Evolutionary conservation across 2,329 filamentous ascomycete species (phyloP).

Genomic region (Myriosclerotinia duriaeana): DNA sequence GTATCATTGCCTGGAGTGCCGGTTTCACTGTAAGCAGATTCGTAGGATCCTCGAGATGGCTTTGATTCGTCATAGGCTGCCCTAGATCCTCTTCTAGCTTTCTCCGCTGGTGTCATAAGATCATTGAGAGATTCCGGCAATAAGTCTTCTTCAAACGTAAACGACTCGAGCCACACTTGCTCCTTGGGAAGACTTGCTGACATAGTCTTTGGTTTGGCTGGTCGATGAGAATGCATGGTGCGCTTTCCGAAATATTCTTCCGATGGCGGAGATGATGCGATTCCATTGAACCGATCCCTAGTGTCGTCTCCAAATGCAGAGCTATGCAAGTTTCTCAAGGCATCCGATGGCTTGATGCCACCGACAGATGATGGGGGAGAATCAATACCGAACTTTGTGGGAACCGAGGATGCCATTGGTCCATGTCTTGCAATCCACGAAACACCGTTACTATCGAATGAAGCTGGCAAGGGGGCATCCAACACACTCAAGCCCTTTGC

Average conservation of each 20-base stretch:
- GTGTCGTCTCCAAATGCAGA: conserved; percentile 62
- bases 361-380: conserved; percentile 75
- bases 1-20: conserved; percentile 46
- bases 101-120: conserved; percentile 65
- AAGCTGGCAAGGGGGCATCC: conserved; percentile 88
- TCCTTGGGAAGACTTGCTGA: conserved; percentile 67
- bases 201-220: conserved; percentile 66
- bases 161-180: conserved; percentile 62
- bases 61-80: conserved; percentile 51
- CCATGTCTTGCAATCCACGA: conserved; percentile 88
- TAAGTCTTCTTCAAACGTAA: conserved; percentile 86
- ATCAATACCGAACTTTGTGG: conserved; percentile 86
- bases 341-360: conserved; percentile 62
- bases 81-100: conserved; percentile 63
- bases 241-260: conserved; percentile 69
- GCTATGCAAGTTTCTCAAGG: conserved; percentile 63
- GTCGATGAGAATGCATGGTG: conserved; percentile 66
- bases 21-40: conserved; percentile 46
- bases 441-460: conserved; percentile 93
- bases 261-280: conserved; percentile 48
- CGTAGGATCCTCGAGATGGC: conserved; percentile 55
- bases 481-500: conserved; percentile 79
- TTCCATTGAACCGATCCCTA: conserved; percentile 60
- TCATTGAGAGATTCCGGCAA: conserved; percentile 71
- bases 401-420: conserved; percentile 88